phyloP scores from a whole-genome alignment of 1,284 basidiomycete genomes.

The Rhodotorula sp. region DNA sequence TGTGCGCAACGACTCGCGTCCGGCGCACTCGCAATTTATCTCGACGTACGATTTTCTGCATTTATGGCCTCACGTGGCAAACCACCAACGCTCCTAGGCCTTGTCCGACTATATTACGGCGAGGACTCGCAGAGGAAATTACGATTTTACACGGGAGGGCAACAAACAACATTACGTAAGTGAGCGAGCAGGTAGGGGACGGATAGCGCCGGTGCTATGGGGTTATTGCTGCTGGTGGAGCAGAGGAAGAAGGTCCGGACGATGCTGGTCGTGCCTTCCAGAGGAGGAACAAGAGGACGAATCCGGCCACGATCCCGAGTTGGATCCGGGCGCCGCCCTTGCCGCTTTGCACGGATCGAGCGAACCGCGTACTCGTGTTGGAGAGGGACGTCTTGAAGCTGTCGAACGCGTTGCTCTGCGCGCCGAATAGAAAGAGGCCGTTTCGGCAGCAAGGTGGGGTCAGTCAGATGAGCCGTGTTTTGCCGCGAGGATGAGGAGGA shows the following conservation, averaged over 20 bases:
- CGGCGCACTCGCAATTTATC: too few species aligned
- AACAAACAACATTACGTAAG: background rate
- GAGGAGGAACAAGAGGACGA: conserved; percentile 33
- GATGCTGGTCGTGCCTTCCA: conserved; percentile 22
- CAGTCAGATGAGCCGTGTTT: background rate
- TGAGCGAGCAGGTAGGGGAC: background rate
- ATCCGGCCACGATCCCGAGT: conserved; percentile 29
- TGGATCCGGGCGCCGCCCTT: conserved; percentile 27
- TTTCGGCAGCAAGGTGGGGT: background rate
- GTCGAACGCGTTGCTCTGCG: conserved; percentile 42
- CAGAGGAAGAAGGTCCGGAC: background rate
- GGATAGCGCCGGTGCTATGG: background rate
- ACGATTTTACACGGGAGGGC: too few species aligned
- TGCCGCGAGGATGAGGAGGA: too few species aligned
- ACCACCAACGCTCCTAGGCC: too few species aligned
- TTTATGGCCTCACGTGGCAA: too few species aligned
- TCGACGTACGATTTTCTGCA: too few species aligned
- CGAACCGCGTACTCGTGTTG: conserved; percentile 35
- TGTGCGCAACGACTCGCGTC: too few species aligned
- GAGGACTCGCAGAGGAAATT: too few species aligned
- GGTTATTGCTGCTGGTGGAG: background rate
- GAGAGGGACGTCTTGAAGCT: conserved; percentile 40
- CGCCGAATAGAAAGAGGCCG: background rate
- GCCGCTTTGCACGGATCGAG: conserved; percentile 27
- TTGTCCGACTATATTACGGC: too few species aligned